Conservation (phyloP, 257 asterid species). For the Scutellaria minor region DNA sequence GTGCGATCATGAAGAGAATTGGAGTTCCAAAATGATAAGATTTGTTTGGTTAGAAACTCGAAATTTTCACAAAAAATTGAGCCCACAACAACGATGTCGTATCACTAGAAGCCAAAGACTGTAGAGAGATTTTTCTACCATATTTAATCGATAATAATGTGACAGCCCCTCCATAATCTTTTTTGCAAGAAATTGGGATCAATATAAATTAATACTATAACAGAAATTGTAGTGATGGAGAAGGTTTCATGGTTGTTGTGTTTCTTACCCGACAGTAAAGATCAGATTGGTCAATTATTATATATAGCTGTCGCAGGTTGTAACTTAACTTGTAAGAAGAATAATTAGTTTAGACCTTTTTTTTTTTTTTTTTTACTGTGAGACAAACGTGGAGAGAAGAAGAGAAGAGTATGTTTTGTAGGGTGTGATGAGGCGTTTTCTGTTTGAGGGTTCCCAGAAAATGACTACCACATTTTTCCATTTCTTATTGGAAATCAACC, state of each 20-base stretch:
- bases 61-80: not conserved
- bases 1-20: not conserved
- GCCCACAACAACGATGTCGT: constrained; percentile 27
- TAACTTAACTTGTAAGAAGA: too few species aligned
- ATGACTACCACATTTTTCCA: constrained; percentile 1
- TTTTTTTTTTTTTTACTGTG: not conserved
- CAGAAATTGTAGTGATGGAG: too few species aligned
- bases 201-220: too few species aligned
- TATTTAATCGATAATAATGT: constrained; percentile 44
- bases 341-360: too few species aligned
- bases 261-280: too few species aligned
- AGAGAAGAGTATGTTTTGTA: not conserved
- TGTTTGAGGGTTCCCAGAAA: not conserved
- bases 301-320: too few species aligned
- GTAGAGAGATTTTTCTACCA: constrained; percentile 37
- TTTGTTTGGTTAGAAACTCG: constrained; percentile 19
- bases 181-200: too few species aligned
- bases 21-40: constrained; percentile 7
- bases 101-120: constrained; percentile 9
- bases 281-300: too few species aligned
- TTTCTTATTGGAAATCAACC: not conserved
- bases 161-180: constrained; percentile 5
- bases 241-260: too few species aligned
- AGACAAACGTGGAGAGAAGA: not conserved
- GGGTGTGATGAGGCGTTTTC: not conserved